Evolutionary conservation across 768 basidiomycete species (phyloP), one percentile per base, ranked within the genome.

Genomic region (Lentinula lateritia): DNA sequence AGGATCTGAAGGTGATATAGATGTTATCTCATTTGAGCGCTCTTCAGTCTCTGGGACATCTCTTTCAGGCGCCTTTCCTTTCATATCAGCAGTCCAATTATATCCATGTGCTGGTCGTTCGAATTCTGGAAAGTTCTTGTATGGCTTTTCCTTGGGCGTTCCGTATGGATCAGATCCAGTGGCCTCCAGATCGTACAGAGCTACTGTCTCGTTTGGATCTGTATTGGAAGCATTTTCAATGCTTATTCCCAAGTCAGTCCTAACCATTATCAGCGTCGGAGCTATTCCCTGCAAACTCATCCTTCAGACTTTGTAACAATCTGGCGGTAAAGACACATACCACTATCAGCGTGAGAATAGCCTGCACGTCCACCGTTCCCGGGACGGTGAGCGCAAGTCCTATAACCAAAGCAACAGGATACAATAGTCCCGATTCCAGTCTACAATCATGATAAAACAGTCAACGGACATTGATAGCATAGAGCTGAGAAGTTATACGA

Each of bases 261-360:
- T 52, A 32, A 52, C 52, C 52, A 52, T 52, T n/a, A 52, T 52
- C 23, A 52, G 34, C 52, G 52, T 52, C 52, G 52, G 52, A 52
- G 52, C 52, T 3, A 52, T 36, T 34, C 52, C 52, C 52, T 52
- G n/a, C 6, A n/a, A 43, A 16, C 16, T 52, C n/a, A n/a, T 2
- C 15, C 6, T 9, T 52, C 15, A 35, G 9, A 36, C n/a, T 8
- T 15, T 35, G 34, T 36, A 12, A 23, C 23, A 34, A 23, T 13
- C 9, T 36, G 16, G 20, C 13, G 52, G 34, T 35, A 52, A 15
- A 34, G 16, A 32, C 8, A 52, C 12, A 8, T 38, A 52, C 52
- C 52, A 52, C 52, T 18, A 52, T 52, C 28, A 52, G n/a, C n/a
- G 52, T 52, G 13, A 52, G 52, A 3, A 52, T n/a, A n/a, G 52